These are phyloP conservation scores for Diplodia corticola DNA, from an alignment of 2,329 filamentous ascomycete genomes.

Conservation along the genomic window DNA sequence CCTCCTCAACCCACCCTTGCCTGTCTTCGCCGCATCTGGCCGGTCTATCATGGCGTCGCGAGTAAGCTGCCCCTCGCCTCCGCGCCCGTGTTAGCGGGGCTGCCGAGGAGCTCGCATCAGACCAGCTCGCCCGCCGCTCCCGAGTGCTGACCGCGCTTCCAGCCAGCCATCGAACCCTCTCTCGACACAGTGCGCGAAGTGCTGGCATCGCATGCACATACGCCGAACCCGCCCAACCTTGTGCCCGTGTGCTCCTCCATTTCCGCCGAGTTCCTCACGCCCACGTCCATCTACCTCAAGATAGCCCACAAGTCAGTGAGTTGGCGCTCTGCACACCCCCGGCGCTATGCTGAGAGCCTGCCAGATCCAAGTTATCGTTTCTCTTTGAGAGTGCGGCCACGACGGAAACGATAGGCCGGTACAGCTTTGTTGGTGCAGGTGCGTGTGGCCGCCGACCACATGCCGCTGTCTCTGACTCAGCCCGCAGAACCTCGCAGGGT, in stretches of 20 bases:
- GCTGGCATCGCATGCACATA: conserved; percentile 52
- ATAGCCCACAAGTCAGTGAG: conserved; percentile 68
- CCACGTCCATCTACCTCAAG: conserved; percentile 93
- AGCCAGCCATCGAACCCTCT: conserved; percentile 54
- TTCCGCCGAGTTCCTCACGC: conserved; percentile 88
- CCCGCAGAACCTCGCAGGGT: conserved; percentile 66
- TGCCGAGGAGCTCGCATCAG: background rate
- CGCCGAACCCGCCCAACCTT: conserved; percentile 68
- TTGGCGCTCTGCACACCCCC: conserved; percentile 3
- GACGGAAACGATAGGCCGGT: conserved; percentile 88
- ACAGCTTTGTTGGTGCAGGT: conserved; percentile 90
- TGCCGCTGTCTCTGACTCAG: background rate
- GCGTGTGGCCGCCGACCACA: conserved; percentile 34
- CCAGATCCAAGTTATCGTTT: conserved; percentile 73
- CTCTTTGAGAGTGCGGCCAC: conserved; percentile 92
- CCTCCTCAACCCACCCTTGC: background rate
- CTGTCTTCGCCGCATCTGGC: background rate
- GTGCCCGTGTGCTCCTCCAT: conserved; percentile 82
- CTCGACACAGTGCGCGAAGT: conserved; percentile 61
- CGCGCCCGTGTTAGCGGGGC: background rate
- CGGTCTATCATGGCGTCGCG: conserved; percentile 8
- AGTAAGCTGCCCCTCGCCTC: conserved; percentile 3
- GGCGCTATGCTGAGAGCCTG: conserved; percentile 20
- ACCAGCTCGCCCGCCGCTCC: background rate
- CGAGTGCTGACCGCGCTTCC: conserved; percentile 9